phyloP scores from a whole-genome alignment of 805 yeast species.

The Starmerella khaoyaiensis region DNA sequence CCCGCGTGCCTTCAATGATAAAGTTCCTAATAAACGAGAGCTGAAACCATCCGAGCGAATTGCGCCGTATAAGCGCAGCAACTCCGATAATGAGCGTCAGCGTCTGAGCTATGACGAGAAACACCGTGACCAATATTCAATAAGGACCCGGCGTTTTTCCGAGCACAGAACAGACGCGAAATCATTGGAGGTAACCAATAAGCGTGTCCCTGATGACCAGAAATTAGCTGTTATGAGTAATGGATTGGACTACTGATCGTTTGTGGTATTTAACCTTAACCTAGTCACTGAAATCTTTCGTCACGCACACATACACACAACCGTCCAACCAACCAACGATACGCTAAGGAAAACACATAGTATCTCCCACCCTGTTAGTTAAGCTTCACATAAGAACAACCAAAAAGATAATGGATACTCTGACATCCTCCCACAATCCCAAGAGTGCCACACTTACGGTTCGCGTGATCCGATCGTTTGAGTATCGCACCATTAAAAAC shows the following conservation, averaged over 20 bases:
- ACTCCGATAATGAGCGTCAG: neutral
- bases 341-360: neutral
- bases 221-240: constrained; percentile 8
- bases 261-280: neutral
- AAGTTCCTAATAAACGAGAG: constrained; percentile 17
- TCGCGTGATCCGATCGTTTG: constrained; percentile 80
- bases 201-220: neutral
- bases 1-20: constrained; percentile 20
- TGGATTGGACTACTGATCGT: constrained; percentile 10
- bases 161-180: no score
- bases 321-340: constrained; percentile 29
- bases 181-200: neutral
- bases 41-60: constrained; percentile 17
- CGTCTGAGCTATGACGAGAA: neutral
- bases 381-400: neutral
- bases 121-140: no score
- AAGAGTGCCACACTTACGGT: constrained; percentile 59
- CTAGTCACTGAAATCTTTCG: no score
- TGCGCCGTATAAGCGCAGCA: constrained; percentile 21
- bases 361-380: neutral
- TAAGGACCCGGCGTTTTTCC: no score
- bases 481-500: constrained; percentile 76
- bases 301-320: constrained; percentile 1
- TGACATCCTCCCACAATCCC: constrained; percentile 14
- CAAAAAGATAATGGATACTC: neutral